Base-by-base conservation (phyloP, 2,329 filamentous ascomycete species). In the Periconia macrospinosa region DNA sequence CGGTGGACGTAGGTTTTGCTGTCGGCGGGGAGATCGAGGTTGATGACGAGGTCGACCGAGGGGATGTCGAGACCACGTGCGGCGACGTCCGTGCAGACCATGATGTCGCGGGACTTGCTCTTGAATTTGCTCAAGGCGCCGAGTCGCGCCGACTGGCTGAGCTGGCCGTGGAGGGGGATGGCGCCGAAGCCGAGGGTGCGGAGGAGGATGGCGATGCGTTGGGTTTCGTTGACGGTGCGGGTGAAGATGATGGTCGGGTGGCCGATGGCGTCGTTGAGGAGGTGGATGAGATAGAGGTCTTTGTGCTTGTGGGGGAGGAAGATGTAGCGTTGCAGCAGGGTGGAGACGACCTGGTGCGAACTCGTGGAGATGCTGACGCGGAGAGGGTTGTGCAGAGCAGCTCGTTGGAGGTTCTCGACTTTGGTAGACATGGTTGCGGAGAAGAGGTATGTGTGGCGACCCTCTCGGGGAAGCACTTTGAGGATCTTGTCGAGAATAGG, bases 341-440 rank as follows among this genome's bases (percentile, higher is more conserved):
- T 96, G 1, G 90, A 87, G 30, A 97, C 94, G 1, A 92, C 96
- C 75, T 96, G 91, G 75, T 96, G 94, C 70, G 91, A 92, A 73
- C 84, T 91, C 52, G 83, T 84, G 55, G 86, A 91, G 67, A 97
- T 88, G 69, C 87, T 90, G 53, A 97, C 88, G 30, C 90, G 84
- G 7, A 95, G 80, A 0, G 93, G 93, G 64, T 96, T 92, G 43
- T 86, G 86, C 50, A 99, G 81, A 56, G 90, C 92, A 18, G 94
- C 94, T 49, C 94, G 86, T 72, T 97, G 94, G 45, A 99, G 79
- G 49, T 87, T 91, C 75, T 97, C 94, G 54, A 99, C 89, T 73
- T 97, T 96, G 56, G 87, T 92, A 64, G 87, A 92, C 83, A 97
- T 93, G 13, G 94, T 99, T 1, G 94, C 93, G 3, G 89, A 94